Percentiles rank a stretch among this genome's conserved stretches.
Conservation (phyloP, 192 early-diverging fungal genomes). For the Rhizoclosmatium sp. region DNA sequence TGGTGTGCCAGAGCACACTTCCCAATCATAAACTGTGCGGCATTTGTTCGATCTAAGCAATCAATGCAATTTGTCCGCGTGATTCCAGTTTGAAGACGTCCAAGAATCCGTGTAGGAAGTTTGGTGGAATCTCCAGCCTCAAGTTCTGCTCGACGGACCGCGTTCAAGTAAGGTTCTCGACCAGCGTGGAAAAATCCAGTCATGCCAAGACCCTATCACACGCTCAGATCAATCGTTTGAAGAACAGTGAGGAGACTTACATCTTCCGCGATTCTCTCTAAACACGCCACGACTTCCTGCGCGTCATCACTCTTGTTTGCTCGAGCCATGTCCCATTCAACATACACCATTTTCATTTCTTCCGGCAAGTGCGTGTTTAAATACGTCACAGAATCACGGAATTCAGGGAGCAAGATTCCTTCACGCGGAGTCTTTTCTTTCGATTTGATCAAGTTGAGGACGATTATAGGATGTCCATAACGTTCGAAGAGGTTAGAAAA, state of each 20-base stretch:
- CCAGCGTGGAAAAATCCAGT: slow-evolving; percentile 96
- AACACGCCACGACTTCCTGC: slow-evolving; percentile 86
- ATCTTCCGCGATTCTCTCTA: slow-evolving; percentile 90
- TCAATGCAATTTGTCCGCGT: slow-evolving; percentile 98
- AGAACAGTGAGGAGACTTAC: slow-evolving; percentile 41
- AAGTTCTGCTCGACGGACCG: slow-evolving; percentile 36
- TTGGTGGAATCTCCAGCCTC: not conserved
- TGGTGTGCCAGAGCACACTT: slow-evolving; percentile 93
- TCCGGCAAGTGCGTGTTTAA: slow-evolving; percentile 89
- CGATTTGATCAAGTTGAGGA: slow-evolving; percentile 94
- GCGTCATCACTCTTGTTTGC: slow-evolving; percentile 83
- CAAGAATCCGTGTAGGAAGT: slow-evolving; percentile 44
- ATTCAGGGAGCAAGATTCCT: slow-evolving; percentile 85
- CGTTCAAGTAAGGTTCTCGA: slow-evolving; percentile 65
- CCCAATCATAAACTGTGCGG: slow-evolving; percentile 94
- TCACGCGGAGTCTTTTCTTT: slow-evolving; percentile 93
- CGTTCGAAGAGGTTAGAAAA: slow-evolving; percentile 91
- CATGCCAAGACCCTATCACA: not conserved
- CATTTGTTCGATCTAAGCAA: slow-evolving; percentile 97
- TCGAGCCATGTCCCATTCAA: slow-evolving; percentile 98
- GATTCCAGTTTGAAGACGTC: slow-evolving; percentile 79
- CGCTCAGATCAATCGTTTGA: not conserved
- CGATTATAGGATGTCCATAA: slow-evolving; percentile 92
- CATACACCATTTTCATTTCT: slow-evolving; percentile 83
- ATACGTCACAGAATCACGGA: slow-evolving; percentile 80